phyloP scores from a whole-genome alignment of 305 asterid species.

The Fraxinus albicans region DNA sequence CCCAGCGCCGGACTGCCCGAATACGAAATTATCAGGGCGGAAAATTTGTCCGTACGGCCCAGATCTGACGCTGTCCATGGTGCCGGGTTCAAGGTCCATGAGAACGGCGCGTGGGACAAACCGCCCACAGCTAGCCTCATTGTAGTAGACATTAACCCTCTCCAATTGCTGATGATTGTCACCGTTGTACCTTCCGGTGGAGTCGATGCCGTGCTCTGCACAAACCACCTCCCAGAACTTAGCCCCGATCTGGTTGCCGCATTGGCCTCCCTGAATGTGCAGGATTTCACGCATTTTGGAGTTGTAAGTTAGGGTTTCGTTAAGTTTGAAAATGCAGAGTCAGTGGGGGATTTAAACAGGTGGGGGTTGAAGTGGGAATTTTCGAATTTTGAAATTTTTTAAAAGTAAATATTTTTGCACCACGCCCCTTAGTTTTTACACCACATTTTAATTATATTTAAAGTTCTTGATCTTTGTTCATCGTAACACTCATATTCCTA shows the following conservation, averaged over 20 bases:
- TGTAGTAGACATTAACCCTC: constrained; percentile 57
- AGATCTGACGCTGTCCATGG: constrained; percentile 62
- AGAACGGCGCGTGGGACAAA: constrained; percentile 63
- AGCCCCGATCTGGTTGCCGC: constrained; percentile 75
- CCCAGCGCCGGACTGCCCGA: constrained; percentile 39
- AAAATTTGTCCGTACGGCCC: constrained; percentile 52
- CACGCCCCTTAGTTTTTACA: neutral
- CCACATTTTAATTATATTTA: neutral
- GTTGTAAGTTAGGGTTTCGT: neutral
- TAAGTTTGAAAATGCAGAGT: constrained; percentile 14
- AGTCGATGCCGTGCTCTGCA: constrained; percentile 72
- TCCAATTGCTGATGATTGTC: constrained; percentile 48
- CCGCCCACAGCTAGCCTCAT: constrained; percentile 62
- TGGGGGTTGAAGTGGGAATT: constrained; percentile 18
- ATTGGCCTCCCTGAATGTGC: constrained; percentile 72
- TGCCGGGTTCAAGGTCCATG: constrained; percentile 66
- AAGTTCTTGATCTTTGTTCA: too few species aligned
- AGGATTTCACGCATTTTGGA: constrained; percentile 62
- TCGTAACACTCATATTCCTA: too few species aligned
- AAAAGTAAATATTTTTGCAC: neutral
- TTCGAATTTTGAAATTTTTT: constrained; percentile 20
- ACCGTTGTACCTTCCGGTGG: constrained; percentile 63
- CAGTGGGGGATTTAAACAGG: neutral
- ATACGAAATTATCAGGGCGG: constrained; percentile 36
- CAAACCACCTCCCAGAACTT: constrained; percentile 57